A percentile compares a stretch with the other conserved stretches of the same genome.
phyloP scores from a whole-genome alignment of 2,329 filamentous ascomycete species.

The Phaeosphaeriaceae sp. region DNA sequence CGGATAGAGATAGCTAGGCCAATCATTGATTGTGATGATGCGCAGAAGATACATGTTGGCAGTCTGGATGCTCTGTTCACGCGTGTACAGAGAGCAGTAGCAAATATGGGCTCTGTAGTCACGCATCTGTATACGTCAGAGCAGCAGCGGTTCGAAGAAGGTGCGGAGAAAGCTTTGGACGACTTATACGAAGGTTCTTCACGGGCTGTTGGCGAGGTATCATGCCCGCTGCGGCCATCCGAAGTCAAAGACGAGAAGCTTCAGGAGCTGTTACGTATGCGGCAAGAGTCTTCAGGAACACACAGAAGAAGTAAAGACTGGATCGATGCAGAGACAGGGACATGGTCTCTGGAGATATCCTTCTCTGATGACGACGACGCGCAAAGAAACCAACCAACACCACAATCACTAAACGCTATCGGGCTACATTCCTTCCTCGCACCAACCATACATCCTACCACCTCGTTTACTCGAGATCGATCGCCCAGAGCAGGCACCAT shows the following conservation, averaged over 20 bases:
- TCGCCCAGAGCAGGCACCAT: neutral
- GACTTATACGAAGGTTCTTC: neutral
- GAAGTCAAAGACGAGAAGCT: neutral
- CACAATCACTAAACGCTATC: neutral
- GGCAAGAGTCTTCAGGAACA: neutral
- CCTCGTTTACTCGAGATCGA: neutral
- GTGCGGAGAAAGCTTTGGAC: neutral
- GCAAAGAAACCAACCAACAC: neutral
- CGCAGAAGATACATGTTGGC: neutral
- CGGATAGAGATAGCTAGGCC: neutral
- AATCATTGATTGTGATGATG: neutral
- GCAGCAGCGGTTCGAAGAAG: neutral
- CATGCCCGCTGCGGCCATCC: neutral
- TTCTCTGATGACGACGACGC: neutral
- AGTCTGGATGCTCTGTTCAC: neutral
- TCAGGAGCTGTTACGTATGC: neutral
- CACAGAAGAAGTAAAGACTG: neutral
- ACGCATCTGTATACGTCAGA: neutral
- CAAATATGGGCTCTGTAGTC: neutral
- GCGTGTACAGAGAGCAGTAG: neutral
- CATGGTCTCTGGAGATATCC: neutral
- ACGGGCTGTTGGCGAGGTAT: neutral
- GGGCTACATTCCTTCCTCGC: neutral
- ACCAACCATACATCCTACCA: neutral
- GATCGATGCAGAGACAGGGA: neutral